Percentiles rank a stretch among this genome's conserved stretches.
phyloP scores from a whole-genome alignment of 2,329 filamentous ascomycete species.

The Cladophialophora carrionii region DNA sequence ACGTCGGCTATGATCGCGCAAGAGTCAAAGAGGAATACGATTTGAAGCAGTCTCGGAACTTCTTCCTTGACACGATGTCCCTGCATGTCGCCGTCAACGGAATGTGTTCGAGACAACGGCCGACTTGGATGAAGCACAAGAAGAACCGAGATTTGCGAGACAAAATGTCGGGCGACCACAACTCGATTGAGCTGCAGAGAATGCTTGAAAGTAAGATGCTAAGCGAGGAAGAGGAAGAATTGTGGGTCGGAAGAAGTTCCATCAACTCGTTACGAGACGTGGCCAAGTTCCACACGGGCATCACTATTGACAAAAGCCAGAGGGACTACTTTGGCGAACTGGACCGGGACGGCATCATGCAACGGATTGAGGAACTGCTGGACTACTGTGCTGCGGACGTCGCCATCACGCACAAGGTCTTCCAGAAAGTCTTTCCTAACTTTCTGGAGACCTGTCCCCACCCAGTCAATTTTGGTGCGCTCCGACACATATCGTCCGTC shows the following conservation, averaged over 20 bases:
- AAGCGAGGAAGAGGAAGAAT: constrained; percentile 83
- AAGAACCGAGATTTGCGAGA: constrained; percentile 86
- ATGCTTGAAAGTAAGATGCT: constrained; percentile 70
- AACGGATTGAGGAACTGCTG: constrained; percentile 77
- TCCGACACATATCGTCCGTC: constrained; percentile 89
- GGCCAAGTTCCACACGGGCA: constrained; percentile 90
- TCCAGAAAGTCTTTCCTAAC: constrained; percentile 85
- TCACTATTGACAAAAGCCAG: constrained; percentile 85
- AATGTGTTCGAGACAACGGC: constrained; percentile 95
- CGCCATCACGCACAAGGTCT: constrained; percentile 89
- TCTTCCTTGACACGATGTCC: constrained; percentile 96
- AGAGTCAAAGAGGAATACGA: constrained; percentile 87
- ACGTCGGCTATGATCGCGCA: constrained; percentile 91
- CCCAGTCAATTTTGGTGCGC: constrained; percentile 92
- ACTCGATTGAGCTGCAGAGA: constrained; percentile 70
- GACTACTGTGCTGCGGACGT: constrained; percentile 97
- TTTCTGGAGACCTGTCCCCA: constrained; percentile 91
- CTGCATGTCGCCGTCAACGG: constrained; percentile 96
- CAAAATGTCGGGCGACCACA: constrained; percentile 71
- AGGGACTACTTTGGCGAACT: constrained; percentile 85
- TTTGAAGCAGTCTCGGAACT: constrained; percentile 77
- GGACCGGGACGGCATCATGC: constrained; percentile 69
- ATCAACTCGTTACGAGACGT: constrained; percentile 94
- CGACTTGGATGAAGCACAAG: constrained; percentile 96
- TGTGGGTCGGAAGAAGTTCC: constrained; percentile 94